phyloP scores from a whole-genome alignment of 805 yeast species.

The Clavispora carvajalis region DNA sequence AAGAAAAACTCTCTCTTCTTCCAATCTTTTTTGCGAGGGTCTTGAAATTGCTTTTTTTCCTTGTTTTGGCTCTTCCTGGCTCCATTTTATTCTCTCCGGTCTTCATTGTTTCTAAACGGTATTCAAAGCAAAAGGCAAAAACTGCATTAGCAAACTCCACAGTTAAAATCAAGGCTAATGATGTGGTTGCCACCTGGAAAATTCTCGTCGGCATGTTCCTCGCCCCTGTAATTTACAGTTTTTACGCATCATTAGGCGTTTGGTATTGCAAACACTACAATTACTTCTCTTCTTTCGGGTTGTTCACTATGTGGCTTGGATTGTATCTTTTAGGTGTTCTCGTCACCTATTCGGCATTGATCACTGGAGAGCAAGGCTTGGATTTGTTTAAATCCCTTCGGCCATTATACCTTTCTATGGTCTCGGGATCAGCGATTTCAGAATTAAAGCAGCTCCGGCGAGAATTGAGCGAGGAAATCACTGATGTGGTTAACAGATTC shows the following conservation, averaged over 20 bases:
- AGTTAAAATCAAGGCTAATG: conserved; percentile 87
- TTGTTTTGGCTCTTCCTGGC: conserved; percentile 81
- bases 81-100: conserved; percentile 81
- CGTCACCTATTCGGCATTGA: conserved; percentile 84
- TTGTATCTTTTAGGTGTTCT: conserved; percentile 59
- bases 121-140: conserved; percentile 67
- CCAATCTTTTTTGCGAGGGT: conserved; percentile 55
- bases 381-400: conserved; percentile 79
- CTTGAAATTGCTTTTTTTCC: conserved; percentile 49
- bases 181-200: conserved; percentile 97
- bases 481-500: conserved; percentile 69
- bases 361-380: conserved; percentile 90
- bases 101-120: conserved; percentile 68
- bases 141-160: conserved; percentile 81
- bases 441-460: conserved; percentile 59
- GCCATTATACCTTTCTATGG: conserved; percentile 68
- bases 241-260: conserved; percentile 69
- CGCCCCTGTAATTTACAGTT: conserved; percentile 79
- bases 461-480: conserved; percentile 64
- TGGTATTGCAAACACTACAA: conserved; percentile 15
- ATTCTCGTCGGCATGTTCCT: conserved; percentile 81
- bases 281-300: conserved; percentile 11
- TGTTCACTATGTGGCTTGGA: conserved; percentile 39
- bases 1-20: conserved; percentile 45
- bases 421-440: conserved; percentile 49